These are phyloP conservation scores for Ganoderma sp. DNA, from an alignment of 1,284 basidiomycete species.

Conservation along the genomic window DNA sequence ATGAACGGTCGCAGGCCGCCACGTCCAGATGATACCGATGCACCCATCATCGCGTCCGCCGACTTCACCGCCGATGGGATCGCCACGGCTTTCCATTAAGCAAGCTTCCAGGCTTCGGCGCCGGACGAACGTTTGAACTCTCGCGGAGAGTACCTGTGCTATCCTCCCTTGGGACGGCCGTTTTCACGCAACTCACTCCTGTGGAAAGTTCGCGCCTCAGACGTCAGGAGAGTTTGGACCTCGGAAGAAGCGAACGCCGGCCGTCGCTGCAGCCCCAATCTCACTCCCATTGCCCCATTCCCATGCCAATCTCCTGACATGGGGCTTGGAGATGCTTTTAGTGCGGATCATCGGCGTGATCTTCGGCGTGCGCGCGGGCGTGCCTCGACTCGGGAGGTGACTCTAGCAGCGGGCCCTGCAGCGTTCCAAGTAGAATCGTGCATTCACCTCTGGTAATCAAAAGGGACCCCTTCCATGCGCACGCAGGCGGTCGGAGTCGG, in stretches of 20 bases:
- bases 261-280: slow-evolving; percentile 2
- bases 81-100: slow-evolving; percentile 26
- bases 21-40: slow-evolving; percentile 12
- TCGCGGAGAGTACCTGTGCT: slow-evolving; percentile 20
- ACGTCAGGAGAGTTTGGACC: slow-evolving; percentile 31
- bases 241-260: slow-evolving; percentile 30
- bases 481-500: slow-evolving; percentile 23
- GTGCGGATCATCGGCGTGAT: slow-evolving; percentile 27
- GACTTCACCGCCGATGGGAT: slow-evolving; percentile 31
- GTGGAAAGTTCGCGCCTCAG: slow-evolving; percentile 20
- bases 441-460: slow-evolving; percentile 6
- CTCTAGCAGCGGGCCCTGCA: slow-evolving; percentile 2
- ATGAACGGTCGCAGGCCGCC: slow-evolving; percentile 18
- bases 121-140: slow-evolving; percentile 14
- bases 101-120: not conserved
- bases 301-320: slow-evolving; percentile 15
- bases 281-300: not conserved
- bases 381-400: slow-evolving; percentile 19
- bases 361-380: slow-evolving; percentile 27
- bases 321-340: slow-evolving; percentile 8
- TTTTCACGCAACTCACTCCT: slow-evolving; percentile 1
- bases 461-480: slow-evolving; percentile 12
- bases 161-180: not conserved
- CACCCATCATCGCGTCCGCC: slow-evolving; percentile 29
- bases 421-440: slow-evolving; percentile 3